Evolutionary conservation across 495 filamentous ascomycete species (phyloP).

Genomic region (Poronia punctata): DNA sequence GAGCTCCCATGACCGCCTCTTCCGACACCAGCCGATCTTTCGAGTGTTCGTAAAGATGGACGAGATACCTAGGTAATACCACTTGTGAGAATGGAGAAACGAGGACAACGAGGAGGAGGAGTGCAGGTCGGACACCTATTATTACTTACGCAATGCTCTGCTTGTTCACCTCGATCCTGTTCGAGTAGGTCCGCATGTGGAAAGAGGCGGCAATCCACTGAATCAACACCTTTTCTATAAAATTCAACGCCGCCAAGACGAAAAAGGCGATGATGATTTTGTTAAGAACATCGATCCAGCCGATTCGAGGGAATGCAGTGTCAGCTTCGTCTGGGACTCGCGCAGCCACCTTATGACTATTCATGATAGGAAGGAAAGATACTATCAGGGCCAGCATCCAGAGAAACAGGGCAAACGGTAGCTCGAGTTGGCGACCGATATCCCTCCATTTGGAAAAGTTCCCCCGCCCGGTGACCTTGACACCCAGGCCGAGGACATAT

Average conservation of each 20-base stretch:
- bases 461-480: conserved; percentile 78
- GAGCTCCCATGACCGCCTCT: conserved; percentile 52
- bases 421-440: conserved; percentile 77
- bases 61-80: conserved; percentile 53
- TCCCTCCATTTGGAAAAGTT: conserved; percentile 87
- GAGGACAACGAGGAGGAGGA: conserved; percentile 7
- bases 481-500: conserved; percentile 52
- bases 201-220: conserved; percentile 93
- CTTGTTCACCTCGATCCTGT: conserved; percentile 88
- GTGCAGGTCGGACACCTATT: no score
- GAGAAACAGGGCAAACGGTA: conserved; percentile 81
- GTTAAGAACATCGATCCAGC: conserved; percentile 75
- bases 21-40: conserved; percentile 63
- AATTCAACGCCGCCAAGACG: conserved; percentile 71
- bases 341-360: conserved; percentile 58
- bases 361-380: conserved; percentile 64
- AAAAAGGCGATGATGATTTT: conserved; percentile 83
- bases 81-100: conserved; percentile 2
- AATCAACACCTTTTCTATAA: conserved; percentile 88
- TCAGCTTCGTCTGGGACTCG: conserved; percentile 27
- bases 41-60: conserved; percentile 77
- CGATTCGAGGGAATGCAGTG: conserved; percentile 40
- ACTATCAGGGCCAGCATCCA: conserved; percentile 83
- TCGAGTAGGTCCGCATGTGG: conserved; percentile 83
- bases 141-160: conserved; percentile 60